Base-by-base conservation (phyloP, 257 asterid genomes). In the Eucommia ulmoides region DNA sequence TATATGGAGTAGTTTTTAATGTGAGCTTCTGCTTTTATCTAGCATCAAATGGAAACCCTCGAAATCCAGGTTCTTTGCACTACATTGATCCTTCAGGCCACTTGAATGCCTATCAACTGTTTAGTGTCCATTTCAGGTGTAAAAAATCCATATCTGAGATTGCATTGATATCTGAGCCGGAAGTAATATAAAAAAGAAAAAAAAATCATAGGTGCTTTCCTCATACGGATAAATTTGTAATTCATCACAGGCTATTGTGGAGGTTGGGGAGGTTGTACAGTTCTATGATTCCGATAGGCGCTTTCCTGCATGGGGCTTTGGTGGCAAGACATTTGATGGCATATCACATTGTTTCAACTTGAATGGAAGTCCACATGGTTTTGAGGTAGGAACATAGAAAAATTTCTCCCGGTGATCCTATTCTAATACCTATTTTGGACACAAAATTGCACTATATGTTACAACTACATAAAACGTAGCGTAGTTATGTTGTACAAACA, bases 31-130 rank as follows among this genome's bases (percentile, higher is more conserved):
- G 46, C 55, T 63, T n/a, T 65, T 55, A 69, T 55, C 64, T 88
- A 91, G 97, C 97, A 65, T 91, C 99, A 61, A 91, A 91, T 65
- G 99, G 99, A 51, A 91, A 91, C 76, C 93, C 95, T 22, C 97
- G 97, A 56, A 79, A 83, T 17, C 97, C 93, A 10, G 97, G 87
- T 77, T 91, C 99, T 11, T 71, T 91, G 71, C 99, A 91, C 71
- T 91, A 83, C 61, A 91, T 79, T 59, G 99, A 91, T 54, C 85
- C 83, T 22, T 75, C 97, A 48, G 99, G 96, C 65, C 67, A 95
- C 53, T 88, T 83, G 57, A 83, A 91, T 65, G 85, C 97, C 20
- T 91, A 91, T 61, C 99, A 91, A 67, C n/a, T n/a, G n/a, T n/a
- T n/a, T n/a, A n/a, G n/a, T n/a, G n/a, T n/a, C n/a, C n/a, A n/a